A percentile compares a stretch with the other conserved stretches of the same genome.
phyloP scores from a whole-genome alignment of 345 rosid species.

The Aquilaria malaccensis region DNA sequence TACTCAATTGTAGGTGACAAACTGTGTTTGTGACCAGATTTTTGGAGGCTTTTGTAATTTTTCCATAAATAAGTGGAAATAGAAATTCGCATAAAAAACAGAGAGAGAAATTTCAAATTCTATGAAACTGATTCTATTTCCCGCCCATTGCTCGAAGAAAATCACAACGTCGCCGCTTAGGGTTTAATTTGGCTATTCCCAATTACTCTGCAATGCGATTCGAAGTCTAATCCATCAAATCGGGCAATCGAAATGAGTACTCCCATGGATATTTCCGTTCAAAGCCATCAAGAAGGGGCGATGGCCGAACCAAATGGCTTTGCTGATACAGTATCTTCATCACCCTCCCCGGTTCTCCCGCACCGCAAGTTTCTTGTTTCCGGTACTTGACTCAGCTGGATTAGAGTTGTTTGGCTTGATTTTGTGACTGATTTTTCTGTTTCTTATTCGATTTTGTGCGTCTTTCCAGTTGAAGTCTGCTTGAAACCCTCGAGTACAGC shows the following conservation, averaged over 20 bases:
- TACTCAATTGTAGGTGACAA: too few species aligned
- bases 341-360: conserved; percentile 26
- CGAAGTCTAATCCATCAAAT: conserved; percentile 5
- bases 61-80: too few species aligned
- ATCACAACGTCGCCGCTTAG: not conserved
- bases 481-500: conserved; percentile 84
- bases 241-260: conserved; percentile 32
- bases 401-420: not conserved
- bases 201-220: conserved; percentile 4
- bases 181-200: conserved; percentile 1
- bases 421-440: not conserved
- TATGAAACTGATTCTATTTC: not conserved
- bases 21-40: too few species aligned
- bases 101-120: too few species aligned
- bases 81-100: too few species aligned
- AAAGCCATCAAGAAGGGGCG: conserved; percentile 14
- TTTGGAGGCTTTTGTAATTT: too few species aligned
- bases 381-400: conserved; percentile 22
- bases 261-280: conserved; percentile 63
- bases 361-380: conserved; percentile 60
- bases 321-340: conserved; percentile 17
- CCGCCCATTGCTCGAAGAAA: conserved; percentile 14
- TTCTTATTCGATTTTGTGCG: not conserved
- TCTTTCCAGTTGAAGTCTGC: conserved; percentile 78
- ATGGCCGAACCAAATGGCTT: conserved; percentile 24